Evolutionary conservation across 768 basidiomycete genomes (phyloP).

Genomic region (Collybia sordida): DNA sequence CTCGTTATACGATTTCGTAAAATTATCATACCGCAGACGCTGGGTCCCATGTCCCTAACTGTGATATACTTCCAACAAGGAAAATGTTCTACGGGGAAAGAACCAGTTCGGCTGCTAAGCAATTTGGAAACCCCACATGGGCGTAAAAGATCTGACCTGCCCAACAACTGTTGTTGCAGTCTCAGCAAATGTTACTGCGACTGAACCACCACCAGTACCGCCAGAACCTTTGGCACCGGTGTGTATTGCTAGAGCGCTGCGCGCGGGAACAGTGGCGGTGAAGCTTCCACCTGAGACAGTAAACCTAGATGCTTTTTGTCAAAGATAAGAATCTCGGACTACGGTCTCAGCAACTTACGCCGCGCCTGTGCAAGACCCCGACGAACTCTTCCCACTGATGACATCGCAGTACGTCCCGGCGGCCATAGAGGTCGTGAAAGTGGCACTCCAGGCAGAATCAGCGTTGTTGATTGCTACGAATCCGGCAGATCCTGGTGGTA

Average conservation of each 20-base stretch:
- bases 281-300: constrained; percentile 51
- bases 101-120: not conserved
- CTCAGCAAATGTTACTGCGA: constrained; percentile 50
- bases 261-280: constrained; percentile 46
- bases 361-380: constrained; percentile 47
- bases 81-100: constrained; percentile 51
- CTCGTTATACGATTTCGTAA: not conserved
- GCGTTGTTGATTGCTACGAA: constrained; percentile 71
- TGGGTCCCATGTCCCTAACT: constrained; percentile 54
- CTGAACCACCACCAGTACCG: constrained; percentile 18
- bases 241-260: constrained; percentile 58
- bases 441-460: constrained; percentile 52
- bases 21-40: constrained; percentile 38
- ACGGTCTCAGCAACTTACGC: constrained; percentile 34
- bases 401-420: constrained; percentile 67
- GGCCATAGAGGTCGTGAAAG: constrained; percentile 58
- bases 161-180: constrained; percentile 57
- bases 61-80: constrained; percentile 53
- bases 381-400: constrained; percentile 42
- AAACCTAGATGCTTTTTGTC: constrained; percentile 30
- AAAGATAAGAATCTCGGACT: not conserved
- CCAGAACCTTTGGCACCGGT: constrained; percentile 38
- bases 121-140: not conserved
- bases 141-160: constrained; percentile 36
- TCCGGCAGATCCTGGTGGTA: constrained; percentile 44